Evolutionary conservation across 768 basidiomycete genomes (phyloP).

Genomic region (Tephrocybe sp.): DNA sequence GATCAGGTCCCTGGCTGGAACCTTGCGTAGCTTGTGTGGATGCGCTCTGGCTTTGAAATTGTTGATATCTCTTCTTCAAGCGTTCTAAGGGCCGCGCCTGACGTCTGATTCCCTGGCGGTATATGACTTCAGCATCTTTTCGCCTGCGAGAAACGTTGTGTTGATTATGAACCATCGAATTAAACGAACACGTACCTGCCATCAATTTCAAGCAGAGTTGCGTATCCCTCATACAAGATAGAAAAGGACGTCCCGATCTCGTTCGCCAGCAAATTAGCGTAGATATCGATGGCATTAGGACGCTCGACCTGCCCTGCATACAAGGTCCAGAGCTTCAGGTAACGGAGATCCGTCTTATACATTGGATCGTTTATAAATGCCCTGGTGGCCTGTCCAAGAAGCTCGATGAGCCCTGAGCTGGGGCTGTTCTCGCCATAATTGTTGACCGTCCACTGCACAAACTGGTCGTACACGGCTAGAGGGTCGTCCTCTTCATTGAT

Average conservation of each 20-base stretch:
- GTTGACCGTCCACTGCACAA: conserved; percentile 87
- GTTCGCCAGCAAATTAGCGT: conserved; percentile 69
- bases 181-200: conserved; percentile 52
- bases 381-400: conserved; percentile 82
- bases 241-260: conserved; percentile 79
- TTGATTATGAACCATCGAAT: not conserved
- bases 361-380: conserved; percentile 81
- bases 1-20: no score
- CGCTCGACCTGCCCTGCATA: conserved; percentile 82
- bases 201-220: conserved; percentile 69
- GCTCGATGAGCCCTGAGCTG: conserved; percentile 71
- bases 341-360: conserved; percentile 87
- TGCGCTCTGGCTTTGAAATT: conserved; percentile 65
- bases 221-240: conserved; percentile 90
- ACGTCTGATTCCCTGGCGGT: conserved; percentile 78
- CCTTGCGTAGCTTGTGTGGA: not conserved
- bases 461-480: conserved; percentile 80
- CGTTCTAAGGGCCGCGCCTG: conserved; percentile 82
- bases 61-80: conserved; percentile 77
- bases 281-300: conserved; percentile 66
- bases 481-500: conserved; percentile 82
- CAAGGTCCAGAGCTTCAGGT: conserved; percentile 88
- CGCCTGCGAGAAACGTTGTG: conserved; percentile 42
- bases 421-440: conserved; percentile 72
- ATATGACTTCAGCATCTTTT: conserved; percentile 79